Evolutionary conservation across 768 basidiomycete species (phyloP).

Genomic region (Hortiboletus flavorubellus): DNA sequence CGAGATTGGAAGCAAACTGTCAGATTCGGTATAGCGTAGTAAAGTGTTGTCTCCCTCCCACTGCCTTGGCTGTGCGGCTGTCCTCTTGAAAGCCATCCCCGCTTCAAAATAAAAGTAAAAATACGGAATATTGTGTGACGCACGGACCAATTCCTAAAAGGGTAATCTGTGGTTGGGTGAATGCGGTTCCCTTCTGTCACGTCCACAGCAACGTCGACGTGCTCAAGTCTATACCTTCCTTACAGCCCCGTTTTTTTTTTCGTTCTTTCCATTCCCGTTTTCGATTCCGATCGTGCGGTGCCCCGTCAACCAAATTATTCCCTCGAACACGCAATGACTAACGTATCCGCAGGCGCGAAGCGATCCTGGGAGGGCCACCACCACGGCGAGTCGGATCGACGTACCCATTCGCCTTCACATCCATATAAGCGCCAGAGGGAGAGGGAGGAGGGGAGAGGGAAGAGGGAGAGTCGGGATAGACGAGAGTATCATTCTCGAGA

Average conservation of each 20-base stretch:
- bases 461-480: slow-evolving; percentile 39
- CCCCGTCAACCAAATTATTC: slow-evolving; percentile 61
- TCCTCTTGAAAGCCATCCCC: too few relatives aligned
- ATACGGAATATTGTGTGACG: neutral
- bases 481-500: slow-evolving; percentile 33
- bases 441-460: slow-evolving; percentile 53
- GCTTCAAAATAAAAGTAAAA: too few relatives aligned
- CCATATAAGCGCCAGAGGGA: slow-evolving; percentile 52
- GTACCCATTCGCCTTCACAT: slow-evolving; percentile 13
- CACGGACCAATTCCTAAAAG: slow-evolving; percentile 18
- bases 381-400: slow-evolving; percentile 34
- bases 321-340: slow-evolving; percentile 57
- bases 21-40: slow-evolving; percentile 1
- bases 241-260: neutral
- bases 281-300: slow-evolving; percentile 67
- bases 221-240: too few relatives aligned
- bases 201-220: neutral
- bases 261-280: slow-evolving; percentile 3
- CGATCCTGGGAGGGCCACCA: slow-evolving; percentile 66
- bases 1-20: too few relatives aligned
- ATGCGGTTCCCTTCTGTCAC: too few relatives aligned
- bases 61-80: too few relatives aligned
- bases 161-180: neutral
- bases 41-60: too few relatives aligned
- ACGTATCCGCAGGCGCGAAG: slow-evolving; percentile 81